phyloP scores from a whole-genome alignment of 2,329 filamentous ascomycete species.

The Elsinoe necatrix region DNA sequence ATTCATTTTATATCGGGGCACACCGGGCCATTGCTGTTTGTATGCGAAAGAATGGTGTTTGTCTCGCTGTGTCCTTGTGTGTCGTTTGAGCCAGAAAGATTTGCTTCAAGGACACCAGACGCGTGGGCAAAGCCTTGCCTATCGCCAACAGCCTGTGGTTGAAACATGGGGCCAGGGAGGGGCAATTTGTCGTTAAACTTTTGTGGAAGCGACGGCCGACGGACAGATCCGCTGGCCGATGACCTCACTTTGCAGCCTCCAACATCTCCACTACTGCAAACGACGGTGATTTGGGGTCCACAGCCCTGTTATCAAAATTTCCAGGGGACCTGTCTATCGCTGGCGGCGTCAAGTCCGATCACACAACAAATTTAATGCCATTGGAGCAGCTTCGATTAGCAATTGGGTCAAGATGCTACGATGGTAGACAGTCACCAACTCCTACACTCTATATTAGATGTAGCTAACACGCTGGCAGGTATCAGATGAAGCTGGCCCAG shows the following conservation, averaged over 20 bases:
- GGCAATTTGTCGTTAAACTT: constrained; percentile 2
- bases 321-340: not conserved
- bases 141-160: not conserved
- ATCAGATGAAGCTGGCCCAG: constrained; percentile 71
- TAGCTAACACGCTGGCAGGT: constrained; percentile 47
- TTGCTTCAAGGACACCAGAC: constrained; percentile 1
- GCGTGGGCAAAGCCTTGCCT: not conserved
- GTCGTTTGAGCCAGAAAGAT: constrained; percentile 2
- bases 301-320: constrained; percentile 1
- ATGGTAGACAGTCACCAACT: constrained; percentile 29
- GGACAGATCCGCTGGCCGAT: constrained; percentile 1
- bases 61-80: not conserved
- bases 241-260: not conserved
- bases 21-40: constrained; percentile 5
- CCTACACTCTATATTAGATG: constrained; percentile 17
- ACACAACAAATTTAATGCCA: too few relatives aligned
- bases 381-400: not conserved
- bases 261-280: not conserved
- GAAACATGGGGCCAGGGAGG: constrained; percentile 9
- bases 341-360: not conserved
- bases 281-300: constrained; percentile 1
- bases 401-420: constrained; percentile 31
- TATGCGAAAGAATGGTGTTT: constrained; percentile 2
- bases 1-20: constrained; percentile 3
- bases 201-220: not conserved